These are phyloP conservation scores for Mollisiaceae sp. DNA, from an alignment of 2,329 filamentous ascomycete species.

Conservation along the genomic window DNA sequence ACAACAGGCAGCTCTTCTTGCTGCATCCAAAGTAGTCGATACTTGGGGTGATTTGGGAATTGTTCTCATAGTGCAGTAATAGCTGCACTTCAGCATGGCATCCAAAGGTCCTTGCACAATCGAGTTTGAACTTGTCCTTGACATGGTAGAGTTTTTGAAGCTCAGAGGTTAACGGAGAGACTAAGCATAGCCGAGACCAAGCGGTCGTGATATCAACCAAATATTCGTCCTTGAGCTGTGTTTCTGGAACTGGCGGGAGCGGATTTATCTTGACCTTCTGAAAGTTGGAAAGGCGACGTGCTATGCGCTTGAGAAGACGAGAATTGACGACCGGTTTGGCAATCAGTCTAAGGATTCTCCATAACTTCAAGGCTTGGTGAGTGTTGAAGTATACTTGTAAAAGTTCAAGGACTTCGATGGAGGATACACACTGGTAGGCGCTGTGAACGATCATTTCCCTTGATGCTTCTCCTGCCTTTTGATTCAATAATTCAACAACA, in stretches of 20 bases:
- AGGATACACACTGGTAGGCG: conserved; percentile 12
- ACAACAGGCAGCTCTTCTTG: conserved; percentile 15
- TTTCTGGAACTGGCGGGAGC: conserved; percentile 3
- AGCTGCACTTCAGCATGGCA: conserved; percentile 15
- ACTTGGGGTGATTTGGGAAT: conserved; percentile 3
- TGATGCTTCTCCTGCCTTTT: conserved; percentile 8
- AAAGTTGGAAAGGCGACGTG: conserved; percentile 12
- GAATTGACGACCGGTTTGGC: conserved; percentile 9
- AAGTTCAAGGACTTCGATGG: conserved; percentile 9
- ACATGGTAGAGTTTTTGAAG: conserved; percentile 4
- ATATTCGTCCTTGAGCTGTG: conserved; percentile 9
- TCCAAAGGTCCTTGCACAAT: conserved; percentile 10
- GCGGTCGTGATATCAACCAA: conserved; percentile 6
- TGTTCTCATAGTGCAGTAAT: conserved; percentile 13
- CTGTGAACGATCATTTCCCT: conserved; percentile 10
- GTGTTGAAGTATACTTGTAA: conserved; percentile 5
- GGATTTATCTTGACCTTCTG: conserved; percentile 14
- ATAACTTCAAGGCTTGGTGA: conserved; percentile 2
- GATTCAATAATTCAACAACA: conserved; percentile 9
- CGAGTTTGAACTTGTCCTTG: conserved; percentile 6
- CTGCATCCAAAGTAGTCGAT: conserved; percentile 16
- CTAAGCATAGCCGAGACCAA: conserved; percentile 9
- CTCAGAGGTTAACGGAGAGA: conserved; percentile 9
- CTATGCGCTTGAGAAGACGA: conserved; percentile 13
- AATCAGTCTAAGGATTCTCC: conserved; percentile 14